Percentiles rank a stretch among this genome's conserved stretches.
phyloP scores from a whole-genome alignment of 169 alveolate genomes.

The Condylostoma magnum region DNA sequence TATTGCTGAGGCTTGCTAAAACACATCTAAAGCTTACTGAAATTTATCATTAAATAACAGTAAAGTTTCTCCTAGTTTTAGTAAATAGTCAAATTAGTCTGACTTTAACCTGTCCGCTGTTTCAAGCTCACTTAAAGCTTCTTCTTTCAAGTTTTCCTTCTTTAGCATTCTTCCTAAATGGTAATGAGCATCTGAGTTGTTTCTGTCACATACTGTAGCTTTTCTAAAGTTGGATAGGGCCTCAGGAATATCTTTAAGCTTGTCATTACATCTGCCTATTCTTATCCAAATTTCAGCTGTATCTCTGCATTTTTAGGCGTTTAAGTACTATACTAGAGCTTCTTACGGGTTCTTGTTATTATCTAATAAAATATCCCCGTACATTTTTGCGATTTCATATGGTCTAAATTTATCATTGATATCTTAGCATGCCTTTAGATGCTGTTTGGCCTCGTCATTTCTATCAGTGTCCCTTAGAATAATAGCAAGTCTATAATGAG shows the following conservation, averaged over 20 bases:
- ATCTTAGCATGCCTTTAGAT: constrained; percentile 27
- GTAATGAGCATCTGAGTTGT: constrained; percentile 28
- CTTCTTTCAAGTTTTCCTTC: constrained; percentile 20
- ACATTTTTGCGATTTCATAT: constrained; percentile 32
- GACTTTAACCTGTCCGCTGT: constrained; percentile 15
- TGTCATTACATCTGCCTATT: constrained; percentile 67
- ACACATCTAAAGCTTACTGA: neutral
- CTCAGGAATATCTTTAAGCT: constrained; percentile 48
- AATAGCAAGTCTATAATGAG: constrained; percentile 36
- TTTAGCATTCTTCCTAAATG: constrained; percentile 47
- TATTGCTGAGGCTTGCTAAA: constrained; percentile 12
- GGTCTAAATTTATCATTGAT: constrained; percentile 44
- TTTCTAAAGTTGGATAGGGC: constrained; percentile 54
- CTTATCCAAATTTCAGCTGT: constrained; percentile 51
- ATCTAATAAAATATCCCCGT: constrained; percentile 53
- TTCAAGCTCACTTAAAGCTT: constrained; percentile 33
- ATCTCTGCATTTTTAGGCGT: constrained; percentile 26
- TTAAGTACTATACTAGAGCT: constrained; percentile 36
- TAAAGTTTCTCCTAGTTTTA: constrained; percentile 43
- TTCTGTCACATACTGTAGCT: constrained; percentile 36
- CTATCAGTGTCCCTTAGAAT: constrained; percentile 46
- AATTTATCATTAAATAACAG: constrained; percentile 21
- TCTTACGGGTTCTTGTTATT: constrained; percentile 38
- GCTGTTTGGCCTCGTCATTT: constrained; percentile 39
- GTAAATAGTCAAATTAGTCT: constrained; percentile 26